Conservation (phyloP, 2,329 filamentous ascomycete species). For the Arachnomyces sp. region DNA sequence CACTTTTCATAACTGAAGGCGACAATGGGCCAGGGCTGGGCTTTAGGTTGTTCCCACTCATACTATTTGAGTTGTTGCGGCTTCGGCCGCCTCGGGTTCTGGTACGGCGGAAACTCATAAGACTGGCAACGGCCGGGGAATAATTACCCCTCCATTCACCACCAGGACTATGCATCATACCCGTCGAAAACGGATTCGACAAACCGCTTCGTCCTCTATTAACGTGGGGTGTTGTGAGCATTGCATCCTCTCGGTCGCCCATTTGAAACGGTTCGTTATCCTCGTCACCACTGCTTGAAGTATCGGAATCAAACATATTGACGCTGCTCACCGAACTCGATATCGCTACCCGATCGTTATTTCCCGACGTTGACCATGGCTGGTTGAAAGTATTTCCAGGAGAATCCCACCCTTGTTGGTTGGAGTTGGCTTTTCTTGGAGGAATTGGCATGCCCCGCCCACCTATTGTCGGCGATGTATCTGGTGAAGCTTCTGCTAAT, state of each 20-base stretch:
- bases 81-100: constrained; percentile 52
- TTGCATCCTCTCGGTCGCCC: constrained; percentile 66
- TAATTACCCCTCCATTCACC: constrained; percentile 56
- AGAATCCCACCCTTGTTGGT: constrained; percentile 47
- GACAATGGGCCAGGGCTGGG: constrained; percentile 66
- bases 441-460: constrained; percentile 59
- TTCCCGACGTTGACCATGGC: constrained; percentile 63
- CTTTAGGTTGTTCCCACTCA: constrained; percentile 61
- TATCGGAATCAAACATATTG: constrained; percentile 71
- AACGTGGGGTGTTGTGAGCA: constrained; percentile 75
- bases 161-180: constrained; percentile 44
- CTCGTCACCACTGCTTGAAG: constrained; percentile 64
- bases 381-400: constrained; percentile 53
- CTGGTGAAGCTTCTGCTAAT: constrained; percentile 80
- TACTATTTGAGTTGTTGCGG: constrained; percentile 62
- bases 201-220: constrained; percentile 46
- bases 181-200: constrained; percentile 40
- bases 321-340: constrained; percentile 78
- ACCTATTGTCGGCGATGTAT: constrained; percentile 79
- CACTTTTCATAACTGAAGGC: constrained; percentile 57
- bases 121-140: constrained; percentile 65
- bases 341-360: constrained; percentile 56
- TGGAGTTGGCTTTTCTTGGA: constrained; percentile 35
- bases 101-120: constrained; percentile 69
- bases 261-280: constrained; percentile 52